Evolutionary conservation across 441 rosid species (phyloP), one percentile per base, ranked within the genome.

Genomic region (Iberis amara): DNA sequence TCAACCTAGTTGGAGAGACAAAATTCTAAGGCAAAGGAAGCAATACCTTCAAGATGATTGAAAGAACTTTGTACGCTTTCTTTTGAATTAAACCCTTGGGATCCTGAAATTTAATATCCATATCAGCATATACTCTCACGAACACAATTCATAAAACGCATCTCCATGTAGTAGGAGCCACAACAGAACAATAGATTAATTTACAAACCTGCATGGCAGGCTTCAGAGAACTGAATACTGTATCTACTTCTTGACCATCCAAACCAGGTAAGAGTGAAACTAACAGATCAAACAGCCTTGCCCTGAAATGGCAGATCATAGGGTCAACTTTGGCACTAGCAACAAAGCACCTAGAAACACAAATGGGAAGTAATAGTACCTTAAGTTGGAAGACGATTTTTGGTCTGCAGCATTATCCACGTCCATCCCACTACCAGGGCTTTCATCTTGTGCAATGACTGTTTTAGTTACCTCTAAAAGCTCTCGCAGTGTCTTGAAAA

Each of bases 41-140:
- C 11, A 57, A 38, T 73, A 91, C 98, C 94, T 73, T 80, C 47
- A 91, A 78, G 59, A 91, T 77, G 27, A 64, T 32, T 33, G 95
- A 83, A 72, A 91, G 91, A 55, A 79, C 91, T 75, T 79, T 91
- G 73, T 88, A 91, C 36, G 94, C 96, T 74, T 81, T 88, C 85
- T 91, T 91, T 66, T 91, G 98, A 55, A 85, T 72, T 50, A 72
- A 46, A 41, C 96, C 88, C 48, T 76, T 87, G 39, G 55, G 43
- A 59, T 85, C 91, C 98, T 85, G 81, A 76, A 73, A 36, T 68
- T 37, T 52, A 62, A 58, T n/a, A 59, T 53, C 33, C 35, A 24
- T 14, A 33, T 59, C 39, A 53, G 65, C 13, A 45, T 33, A 57
- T 18, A 18, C 21, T 3, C 21, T 18, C 21, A 18, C 3, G 2